Conservation (phyloP, 2,329 filamentous ascomycete genomes). For the Pseudofabraea citricarpa region DNA sequence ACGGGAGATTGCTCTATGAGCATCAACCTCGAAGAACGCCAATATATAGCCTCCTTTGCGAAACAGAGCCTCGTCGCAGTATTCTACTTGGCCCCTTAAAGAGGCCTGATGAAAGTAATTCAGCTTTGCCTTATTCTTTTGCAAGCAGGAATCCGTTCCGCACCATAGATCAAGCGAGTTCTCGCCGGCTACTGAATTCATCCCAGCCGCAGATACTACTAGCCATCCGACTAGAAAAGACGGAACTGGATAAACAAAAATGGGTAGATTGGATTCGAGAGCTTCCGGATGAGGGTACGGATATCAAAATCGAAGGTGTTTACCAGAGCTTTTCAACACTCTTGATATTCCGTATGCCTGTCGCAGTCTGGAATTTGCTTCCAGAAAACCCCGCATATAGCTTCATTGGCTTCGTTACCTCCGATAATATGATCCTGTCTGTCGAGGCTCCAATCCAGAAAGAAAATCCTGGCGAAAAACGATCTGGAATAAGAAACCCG, state of each 20-base stretch:
- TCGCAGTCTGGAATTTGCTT: slow-evolving; percentile 5
- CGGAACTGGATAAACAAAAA: neutral
- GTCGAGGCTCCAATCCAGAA: too few species aligned
- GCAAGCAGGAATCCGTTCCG: neutral
- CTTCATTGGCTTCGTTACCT: neutral
- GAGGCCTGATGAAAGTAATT: neutral
- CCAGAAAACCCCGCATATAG: slow-evolving; percentile 6
- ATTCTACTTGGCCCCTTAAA: slow-evolving; percentile 3
- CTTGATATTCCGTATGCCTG: slow-evolving; percentile 1
- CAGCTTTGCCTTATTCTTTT: neutral
- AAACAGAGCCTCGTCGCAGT: neutral
- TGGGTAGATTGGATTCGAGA: slow-evolving; percentile 3
- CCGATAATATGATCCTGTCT: neutral
- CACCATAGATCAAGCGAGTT: too few species aligned
- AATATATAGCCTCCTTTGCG: slow-evolving; percentile 5
- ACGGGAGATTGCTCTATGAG: slow-evolving; percentile 1
- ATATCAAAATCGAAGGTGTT: slow-evolving; percentile 3
- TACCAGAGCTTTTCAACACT: slow-evolving; percentile 6
- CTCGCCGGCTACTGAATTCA: neutral
- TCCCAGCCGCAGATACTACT: slow-evolving; percentile 6
- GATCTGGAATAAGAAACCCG: too few species aligned
- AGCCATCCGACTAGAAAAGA: slow-evolving; percentile 1
- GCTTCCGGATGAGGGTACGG: slow-evolving; percentile 1
- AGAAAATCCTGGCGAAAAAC: too few species aligned
- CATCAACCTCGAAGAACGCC: slow-evolving; percentile 3